phyloP scores from a whole-genome alignment of 768 basidiomycete genomes.

The Chalciporus piperatus region DNA sequence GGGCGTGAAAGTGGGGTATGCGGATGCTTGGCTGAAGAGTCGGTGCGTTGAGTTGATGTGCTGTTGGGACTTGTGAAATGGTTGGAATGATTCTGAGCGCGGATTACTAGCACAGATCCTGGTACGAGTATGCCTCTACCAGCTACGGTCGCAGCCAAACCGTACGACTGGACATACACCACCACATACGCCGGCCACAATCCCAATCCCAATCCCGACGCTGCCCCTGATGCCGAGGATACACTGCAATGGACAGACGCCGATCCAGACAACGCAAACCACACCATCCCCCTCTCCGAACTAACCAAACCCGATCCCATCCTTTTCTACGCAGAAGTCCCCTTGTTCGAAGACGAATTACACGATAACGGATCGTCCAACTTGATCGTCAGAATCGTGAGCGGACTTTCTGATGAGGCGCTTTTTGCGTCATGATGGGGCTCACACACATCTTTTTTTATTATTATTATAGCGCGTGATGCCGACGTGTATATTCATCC shows the following conservation, averaged over 20 bases:
- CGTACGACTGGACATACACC: constrained; percentile 98
- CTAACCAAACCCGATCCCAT: constrained; percentile 92
- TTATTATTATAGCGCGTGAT: constrained; percentile 94
- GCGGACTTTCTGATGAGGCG: constrained; percentile 31
- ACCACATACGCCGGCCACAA: constrained; percentile 76
- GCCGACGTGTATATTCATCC: constrained; percentile 91
- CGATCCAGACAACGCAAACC: constrained; percentile 52
- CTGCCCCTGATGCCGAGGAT: neutral
- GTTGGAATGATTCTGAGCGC: constrained; percentile 23
- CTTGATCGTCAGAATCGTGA: constrained; percentile 81
- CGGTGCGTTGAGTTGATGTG: constrained; percentile 60
- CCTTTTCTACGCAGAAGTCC: constrained; percentile 95
- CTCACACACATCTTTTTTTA: neutral
- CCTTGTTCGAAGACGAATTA: constrained; percentile 93
- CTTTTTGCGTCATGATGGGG: neutral
- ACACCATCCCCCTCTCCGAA: constrained; percentile 79
- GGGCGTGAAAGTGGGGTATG: constrained; percentile 91
- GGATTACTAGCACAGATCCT: constrained; percentile 57
- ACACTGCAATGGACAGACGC: constrained; percentile 48
- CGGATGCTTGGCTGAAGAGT: constrained; percentile 90
- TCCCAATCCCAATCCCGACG: neutral
- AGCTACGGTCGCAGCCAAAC: constrained; percentile 71
- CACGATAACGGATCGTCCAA: constrained; percentile 95
- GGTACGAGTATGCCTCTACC: constrained; percentile 65
- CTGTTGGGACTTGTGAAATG: too few species aligned